A percentile compares a stretch with the other conserved stretches of the same genome.
phyloP scores from a whole-genome alignment of 257 asterid genomes.

The Orobanche coerulescens region DNA sequence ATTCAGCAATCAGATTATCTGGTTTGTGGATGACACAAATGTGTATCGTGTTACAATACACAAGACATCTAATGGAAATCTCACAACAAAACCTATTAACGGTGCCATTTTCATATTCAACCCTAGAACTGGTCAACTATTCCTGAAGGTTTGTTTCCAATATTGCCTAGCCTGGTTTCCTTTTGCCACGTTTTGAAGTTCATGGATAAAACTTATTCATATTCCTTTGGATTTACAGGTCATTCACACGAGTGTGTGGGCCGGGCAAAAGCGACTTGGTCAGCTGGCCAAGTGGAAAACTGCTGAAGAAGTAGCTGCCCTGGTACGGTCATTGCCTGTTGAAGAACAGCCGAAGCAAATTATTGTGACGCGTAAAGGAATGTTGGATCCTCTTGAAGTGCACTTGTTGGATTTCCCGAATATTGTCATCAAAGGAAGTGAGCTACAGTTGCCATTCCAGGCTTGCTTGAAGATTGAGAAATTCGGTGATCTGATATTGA shows the following conservation, averaged over 20 bases:
- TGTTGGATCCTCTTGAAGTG: conserved; percentile 98
- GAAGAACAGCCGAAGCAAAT: conserved; percentile 98
- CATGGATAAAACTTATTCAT: background rate
- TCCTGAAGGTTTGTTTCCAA: conserved; percentile 55
- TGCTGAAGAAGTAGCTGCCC: conserved; percentile 99
- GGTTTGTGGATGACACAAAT: conserved; percentile 99
- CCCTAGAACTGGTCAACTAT: conserved; percentile 95
- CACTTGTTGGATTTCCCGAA: conserved; percentile 97
- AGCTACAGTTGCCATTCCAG: conserved; percentile 99
- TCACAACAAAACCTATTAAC: conserved; percentile 91
- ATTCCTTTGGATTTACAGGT: conserved; percentile 42
- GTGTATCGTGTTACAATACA: conserved; percentile 97
- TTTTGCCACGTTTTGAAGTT: background rate
- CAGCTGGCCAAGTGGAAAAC: conserved; percentile 99
- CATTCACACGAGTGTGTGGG: conserved; percentile 99
- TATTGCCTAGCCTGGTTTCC: conserved; percentile 5
- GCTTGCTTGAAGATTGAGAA: conserved; percentile 99
- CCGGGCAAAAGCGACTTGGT: conserved; percentile 98
- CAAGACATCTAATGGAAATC: conserved; percentile 97
- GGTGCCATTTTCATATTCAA: conserved; percentile 97
- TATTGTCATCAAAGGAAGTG: conserved; percentile 98
- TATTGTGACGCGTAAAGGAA: conserved; percentile 96
- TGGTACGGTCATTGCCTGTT: conserved; percentile 92
- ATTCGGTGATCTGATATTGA: conserved; percentile 92
- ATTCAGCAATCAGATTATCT: conserved; percentile 93